Conservation (phyloP, 202 grass and related monocot species). For the Setaria italica region DNA sequence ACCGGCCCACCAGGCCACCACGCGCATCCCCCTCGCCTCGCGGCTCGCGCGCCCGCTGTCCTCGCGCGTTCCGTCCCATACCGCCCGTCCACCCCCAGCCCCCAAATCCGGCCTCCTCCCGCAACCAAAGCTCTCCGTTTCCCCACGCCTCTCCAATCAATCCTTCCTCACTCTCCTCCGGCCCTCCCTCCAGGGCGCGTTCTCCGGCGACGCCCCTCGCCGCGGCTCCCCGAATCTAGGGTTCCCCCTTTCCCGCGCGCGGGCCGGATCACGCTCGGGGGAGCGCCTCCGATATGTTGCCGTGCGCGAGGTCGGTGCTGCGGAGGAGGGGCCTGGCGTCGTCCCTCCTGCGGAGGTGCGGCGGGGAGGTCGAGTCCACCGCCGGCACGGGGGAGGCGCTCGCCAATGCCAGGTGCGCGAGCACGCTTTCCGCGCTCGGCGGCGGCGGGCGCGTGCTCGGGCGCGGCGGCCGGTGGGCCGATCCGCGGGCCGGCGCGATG, state of each 20-base stretch:
- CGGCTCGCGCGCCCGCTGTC: constrained; percentile 29
- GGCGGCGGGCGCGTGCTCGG: constrained; percentile 25
- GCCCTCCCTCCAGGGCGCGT: constrained; percentile 20
- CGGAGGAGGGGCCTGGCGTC: constrained; percentile 44
- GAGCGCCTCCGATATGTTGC: constrained; percentile 37
- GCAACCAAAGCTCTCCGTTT: constrained; percentile 30
- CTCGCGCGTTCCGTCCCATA: constrained; percentile 28
- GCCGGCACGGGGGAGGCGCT: constrained; percentile 32
- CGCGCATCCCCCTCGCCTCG: constrained; percentile 1
- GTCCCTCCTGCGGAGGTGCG: constrained; percentile 41
- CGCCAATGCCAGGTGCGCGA: constrained; percentile 56
- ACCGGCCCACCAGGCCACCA: background rate
- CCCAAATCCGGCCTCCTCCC: constrained; percentile 38
- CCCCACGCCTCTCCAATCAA: constrained; percentile 27
- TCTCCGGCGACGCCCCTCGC: background rate
- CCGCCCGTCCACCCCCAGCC: background rate
- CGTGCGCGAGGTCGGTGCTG: constrained; percentile 58
- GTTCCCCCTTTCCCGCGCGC: constrained; percentile 29
- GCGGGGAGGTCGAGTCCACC: constrained; percentile 30
- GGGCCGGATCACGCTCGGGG: constrained; percentile 38
- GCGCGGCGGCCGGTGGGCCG: constrained; percentile 18
- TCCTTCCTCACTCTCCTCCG: background rate
- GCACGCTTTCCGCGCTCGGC: constrained; percentile 40
- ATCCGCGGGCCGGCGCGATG: constrained; percentile 13
- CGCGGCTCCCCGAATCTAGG: constrained; percentile 31